Percentiles rank a stretch among this genome's conserved stretches.
Conservation (phyloP, 805 yeast species). For the Priceomyces fermenticarens region DNA sequence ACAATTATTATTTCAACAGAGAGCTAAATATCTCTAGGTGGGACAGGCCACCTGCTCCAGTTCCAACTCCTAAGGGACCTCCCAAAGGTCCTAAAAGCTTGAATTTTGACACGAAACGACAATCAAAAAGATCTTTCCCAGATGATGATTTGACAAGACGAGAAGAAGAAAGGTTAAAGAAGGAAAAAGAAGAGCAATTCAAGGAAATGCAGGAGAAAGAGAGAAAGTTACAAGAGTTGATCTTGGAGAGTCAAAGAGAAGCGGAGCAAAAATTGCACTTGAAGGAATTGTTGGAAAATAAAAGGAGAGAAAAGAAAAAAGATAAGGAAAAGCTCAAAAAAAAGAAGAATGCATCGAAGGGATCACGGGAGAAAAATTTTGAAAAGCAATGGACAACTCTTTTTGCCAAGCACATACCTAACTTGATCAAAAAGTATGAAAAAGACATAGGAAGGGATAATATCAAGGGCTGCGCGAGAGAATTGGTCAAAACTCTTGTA, state of each 20-base stretch:
- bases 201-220: slow-evolving; percentile 33
- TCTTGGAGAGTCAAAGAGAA: slow-evolving; percentile 29
- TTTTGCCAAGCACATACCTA: slow-evolving; percentile 79
- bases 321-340: slow-evolving; percentile 12
- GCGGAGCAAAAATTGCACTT: slow-evolving; percentile 26
- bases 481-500: slow-evolving; percentile 64
- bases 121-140: slow-evolving; percentile 6
- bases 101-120: slow-evolving; percentile 7
- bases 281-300: slow-evolving; percentile 19
- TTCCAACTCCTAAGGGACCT: slow-evolving; percentile 27
- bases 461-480: slow-evolving; percentile 74
- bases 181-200: slow-evolving; percentile 31
- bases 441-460: slow-evolving; percentile 67
- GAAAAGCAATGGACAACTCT: slow-evolving; percentile 41
- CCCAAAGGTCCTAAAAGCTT: slow-evolving; percentile 19
- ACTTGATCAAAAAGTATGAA: slow-evolving; percentile 65
- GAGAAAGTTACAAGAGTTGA: slow-evolving; percentile 32
- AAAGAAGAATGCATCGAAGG: slow-evolving; percentile 3
- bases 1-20: slow-evolving; percentile 54
- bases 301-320: slow-evolving; percentile 19
- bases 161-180: slow-evolving; percentile 33
- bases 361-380: neutral
- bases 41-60: slow-evolving; percentile 51
- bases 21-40: slow-evolving; percentile 49
- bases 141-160: slow-evolving; percentile 24